phyloP scores from a whole-genome alignment of 352 stramenopile species.

The Pythium aristosporum region DNA sequence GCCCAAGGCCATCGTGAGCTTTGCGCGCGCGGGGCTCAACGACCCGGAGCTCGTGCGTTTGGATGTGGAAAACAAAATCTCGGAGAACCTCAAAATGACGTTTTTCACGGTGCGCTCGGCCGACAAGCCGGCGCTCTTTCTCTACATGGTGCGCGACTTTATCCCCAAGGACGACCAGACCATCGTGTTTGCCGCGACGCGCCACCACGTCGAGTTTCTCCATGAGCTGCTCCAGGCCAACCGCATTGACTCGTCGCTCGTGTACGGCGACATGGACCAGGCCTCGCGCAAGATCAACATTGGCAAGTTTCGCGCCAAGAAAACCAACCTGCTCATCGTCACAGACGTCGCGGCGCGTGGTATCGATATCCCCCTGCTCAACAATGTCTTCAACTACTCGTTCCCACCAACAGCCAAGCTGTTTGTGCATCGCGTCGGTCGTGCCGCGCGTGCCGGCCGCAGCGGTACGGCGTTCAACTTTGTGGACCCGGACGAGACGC shows the following conservation, averaged over 20 bases:
- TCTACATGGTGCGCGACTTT: slow-evolving; percentile 97
- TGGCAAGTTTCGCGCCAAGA: slow-evolving; percentile 89
- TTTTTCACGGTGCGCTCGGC: slow-evolving; percentile 96
- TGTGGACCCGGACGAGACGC: slow-evolving; percentile 97
- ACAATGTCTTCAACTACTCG: slow-evolving; percentile 96
- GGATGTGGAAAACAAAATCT: slow-evolving; percentile 98
- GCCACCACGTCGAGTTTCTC: slow-evolving; percentile 99
- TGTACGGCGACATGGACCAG: slow-evolving; percentile 95
- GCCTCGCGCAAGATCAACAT: slow-evolving; percentile 90
- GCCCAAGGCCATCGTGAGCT: slow-evolving; percentile 97
- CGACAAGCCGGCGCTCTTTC: slow-evolving; percentile 95
- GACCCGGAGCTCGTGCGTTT: slow-evolving; percentile 97
- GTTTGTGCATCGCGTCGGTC: slow-evolving; percentile 96
- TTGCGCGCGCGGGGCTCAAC: slow-evolving; percentile 97
- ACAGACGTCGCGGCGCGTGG: slow-evolving; percentile 94
- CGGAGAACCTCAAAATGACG: slow-evolving; percentile 95
- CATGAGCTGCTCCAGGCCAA: slow-evolving; percentile 88
- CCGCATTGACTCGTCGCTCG: slow-evolving; percentile 83
- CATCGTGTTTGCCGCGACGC: slow-evolving; percentile 98
- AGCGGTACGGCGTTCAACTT: slow-evolving; percentile 96
- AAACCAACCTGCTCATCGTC: slow-evolving; percentile 91
- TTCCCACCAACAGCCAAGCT: slow-evolving; percentile 94
- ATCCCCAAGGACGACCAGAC: slow-evolving; percentile 91
- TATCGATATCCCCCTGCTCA: slow-evolving; percentile 96
- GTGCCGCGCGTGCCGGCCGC: slow-evolving; percentile 93